These are phyloP conservation scores for Cytospora piceae DNA, from an alignment of 2,329 filamentous ascomycete species.

Conservation along the genomic window DNA sequence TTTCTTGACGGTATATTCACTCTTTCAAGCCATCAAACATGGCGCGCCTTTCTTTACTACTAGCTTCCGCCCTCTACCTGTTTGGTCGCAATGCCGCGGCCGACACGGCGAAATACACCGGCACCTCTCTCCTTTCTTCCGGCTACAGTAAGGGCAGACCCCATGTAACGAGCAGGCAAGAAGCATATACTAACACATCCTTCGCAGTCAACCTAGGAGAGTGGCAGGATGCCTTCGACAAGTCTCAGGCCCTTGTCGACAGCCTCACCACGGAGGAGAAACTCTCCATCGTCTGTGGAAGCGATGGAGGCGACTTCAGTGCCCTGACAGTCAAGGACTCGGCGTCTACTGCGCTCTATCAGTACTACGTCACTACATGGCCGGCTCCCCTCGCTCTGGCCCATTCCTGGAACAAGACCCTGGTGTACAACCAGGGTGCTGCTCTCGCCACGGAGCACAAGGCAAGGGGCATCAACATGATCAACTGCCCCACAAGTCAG, in stretches of 20 bases:
- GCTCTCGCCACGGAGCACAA: constrained; percentile 41
- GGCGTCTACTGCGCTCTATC: constrained; percentile 1
- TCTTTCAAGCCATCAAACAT: not conserved
- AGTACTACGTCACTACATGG: constrained; percentile 14
- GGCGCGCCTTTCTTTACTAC: constrained; percentile 1
- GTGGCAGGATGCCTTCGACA: constrained; percentile 8
- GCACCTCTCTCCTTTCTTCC: not conserved
- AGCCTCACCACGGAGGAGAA: constrained; percentile 5
- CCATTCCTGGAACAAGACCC: constrained; percentile 4
- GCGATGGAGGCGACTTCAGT: constrained; percentile 4
- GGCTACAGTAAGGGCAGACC: not conserved
- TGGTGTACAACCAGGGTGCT: constrained; percentile 42
- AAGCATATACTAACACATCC: not conserved
- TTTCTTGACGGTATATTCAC: not conserved
- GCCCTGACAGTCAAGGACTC: constrained; percentile 5
- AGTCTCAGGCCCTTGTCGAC: constrained; percentile 6
- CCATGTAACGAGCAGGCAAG: not conserved
- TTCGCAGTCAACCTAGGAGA: constrained; percentile 15
- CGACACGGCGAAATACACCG: not conserved
- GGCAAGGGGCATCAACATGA: constrained; percentile 78
- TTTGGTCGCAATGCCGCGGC: not conserved
- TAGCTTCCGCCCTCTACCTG: not conserved
- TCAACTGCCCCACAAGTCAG: constrained; percentile 75
- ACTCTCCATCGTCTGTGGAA: constrained; percentile 10
- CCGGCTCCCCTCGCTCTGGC: constrained; percentile 3